Percentiles rank a stretch among this genome's conserved stretches.
Conservation (phyloP, 2,329 filamentous ascomycete species). For the Verticillium dahliae region DNA sequence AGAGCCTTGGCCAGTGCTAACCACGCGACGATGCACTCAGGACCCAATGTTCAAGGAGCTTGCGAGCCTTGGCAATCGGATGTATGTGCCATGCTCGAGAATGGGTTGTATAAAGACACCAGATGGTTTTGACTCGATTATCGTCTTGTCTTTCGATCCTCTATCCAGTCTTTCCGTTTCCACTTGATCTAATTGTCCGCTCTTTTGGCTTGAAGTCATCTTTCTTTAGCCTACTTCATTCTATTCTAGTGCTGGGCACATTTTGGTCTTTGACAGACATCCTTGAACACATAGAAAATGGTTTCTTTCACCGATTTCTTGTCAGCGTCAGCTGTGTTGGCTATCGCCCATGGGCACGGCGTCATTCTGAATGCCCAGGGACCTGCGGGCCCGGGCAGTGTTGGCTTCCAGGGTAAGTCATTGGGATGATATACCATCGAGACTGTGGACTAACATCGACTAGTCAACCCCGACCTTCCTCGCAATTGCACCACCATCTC, state of each 20-base stretch:
- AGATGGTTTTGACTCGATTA: not conserved
- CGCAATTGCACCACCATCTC: constrained; percentile 58
- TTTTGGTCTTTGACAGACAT: constrained; percentile 7
- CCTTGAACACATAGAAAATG: constrained; percentile 22
- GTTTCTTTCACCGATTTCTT: constrained; percentile 24
- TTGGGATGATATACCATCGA: not conserved
- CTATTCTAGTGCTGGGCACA: constrained; percentile 16
- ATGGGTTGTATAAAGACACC: not conserved
- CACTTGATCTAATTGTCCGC: constrained; percentile 1
- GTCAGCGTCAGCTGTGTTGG: constrained; percentile 25
- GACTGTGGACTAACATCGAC: not conserved
- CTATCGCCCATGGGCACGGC: constrained; percentile 33
- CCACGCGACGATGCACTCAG: constrained; percentile 1
- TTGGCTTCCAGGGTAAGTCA: constrained; percentile 40
- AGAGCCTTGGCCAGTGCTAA: constrained; percentile 8
- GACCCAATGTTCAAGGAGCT: not conserved
- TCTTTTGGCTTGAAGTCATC: constrained; percentile 7
- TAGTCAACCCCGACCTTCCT: constrained; percentile 47
- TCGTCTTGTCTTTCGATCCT: constrained; percentile 4
- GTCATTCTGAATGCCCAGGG: constrained; percentile 42
- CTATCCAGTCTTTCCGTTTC: not conserved
- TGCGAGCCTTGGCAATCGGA: constrained; percentile 9
- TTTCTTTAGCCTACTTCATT: constrained; percentile 14
- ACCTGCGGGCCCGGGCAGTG: constrained; percentile 32
- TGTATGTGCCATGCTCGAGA: not conserved